These are phyloP conservation scores for Solioccasus polychromus DNA, from an alignment of 768 basidiomycete genomes.

Conservation along the genomic window DNA sequence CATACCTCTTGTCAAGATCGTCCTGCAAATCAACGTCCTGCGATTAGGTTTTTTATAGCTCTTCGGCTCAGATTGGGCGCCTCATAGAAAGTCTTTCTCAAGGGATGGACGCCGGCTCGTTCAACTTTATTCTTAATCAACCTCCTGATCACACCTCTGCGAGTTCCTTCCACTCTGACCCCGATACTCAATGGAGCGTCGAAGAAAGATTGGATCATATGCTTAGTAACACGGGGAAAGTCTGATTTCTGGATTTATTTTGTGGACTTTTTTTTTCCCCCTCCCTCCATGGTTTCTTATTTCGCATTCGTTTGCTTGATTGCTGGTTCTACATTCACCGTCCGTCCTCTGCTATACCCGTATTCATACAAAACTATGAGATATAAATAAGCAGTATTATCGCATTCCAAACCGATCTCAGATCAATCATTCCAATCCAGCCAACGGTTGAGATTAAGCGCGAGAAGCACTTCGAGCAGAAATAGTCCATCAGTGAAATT, in stretches of 20 bases:
- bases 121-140: slow-evolving; percentile 62
- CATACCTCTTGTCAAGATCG: slow-evolving; percentile 4
- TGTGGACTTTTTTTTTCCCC: slow-evolving; percentile 4
- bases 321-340: slow-evolving; percentile 21
- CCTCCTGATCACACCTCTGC: slow-evolving; percentile 53
- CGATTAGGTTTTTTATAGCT: slow-evolving; percentile 38
- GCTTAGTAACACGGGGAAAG: slow-evolving; percentile 42
- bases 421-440: slow-evolving; percentile 51
- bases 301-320: slow-evolving; percentile 15
- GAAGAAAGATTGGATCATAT: slow-evolving; percentile 77
- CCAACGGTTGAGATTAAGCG: slow-evolving; percentile 74
- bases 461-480: slow-evolving; percentile 59
- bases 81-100: slow-evolving; percentile 82
- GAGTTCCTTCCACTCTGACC: slow-evolving; percentile 59
- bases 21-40: slow-evolving; percentile 8
- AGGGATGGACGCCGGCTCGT: slow-evolving; percentile 78
- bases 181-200: slow-evolving; percentile 64
- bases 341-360: slow-evolving; percentile 22
- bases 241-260: slow-evolving; percentile 30
- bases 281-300: slow-evolving; percentile 6
- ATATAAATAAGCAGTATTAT: slow-evolving; percentile 32
- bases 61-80: slow-evolving; percentile 75
- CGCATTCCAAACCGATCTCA: slow-evolving; percentile 10
- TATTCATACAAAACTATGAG: slow-evolving; percentile 31
- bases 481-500: slow-evolving; percentile 59